Conservation (phyloP, 1,284 basidiomycete genomes). For the Ceraceosorus guamensis region DNA sequence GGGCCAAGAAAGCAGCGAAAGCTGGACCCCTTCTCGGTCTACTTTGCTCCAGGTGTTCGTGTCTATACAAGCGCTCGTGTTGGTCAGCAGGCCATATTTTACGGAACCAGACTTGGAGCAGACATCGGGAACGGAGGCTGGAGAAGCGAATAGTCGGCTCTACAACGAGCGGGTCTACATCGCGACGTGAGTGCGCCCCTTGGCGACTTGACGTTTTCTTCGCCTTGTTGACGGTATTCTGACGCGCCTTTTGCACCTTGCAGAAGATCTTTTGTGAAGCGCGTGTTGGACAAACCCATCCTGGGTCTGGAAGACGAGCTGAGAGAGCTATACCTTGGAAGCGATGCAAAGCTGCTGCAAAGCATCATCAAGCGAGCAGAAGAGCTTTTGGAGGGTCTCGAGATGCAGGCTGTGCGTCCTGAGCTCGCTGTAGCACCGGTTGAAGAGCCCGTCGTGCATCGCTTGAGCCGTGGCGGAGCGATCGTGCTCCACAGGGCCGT, state of each 20-base stretch:
- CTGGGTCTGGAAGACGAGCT: constrained; percentile 68
- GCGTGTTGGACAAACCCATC: constrained; percentile 70
- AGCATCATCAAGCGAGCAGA: background rate
- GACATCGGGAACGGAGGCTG: constrained; percentile 65
- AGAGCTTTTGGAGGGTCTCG: background rate
- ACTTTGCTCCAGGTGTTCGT: constrained; percentile 85
- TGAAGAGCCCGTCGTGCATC: constrained; percentile 53
- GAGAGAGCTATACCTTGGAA: constrained; percentile 59
- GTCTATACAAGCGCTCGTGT: constrained; percentile 83
- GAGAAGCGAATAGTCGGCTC: constrained; percentile 63
- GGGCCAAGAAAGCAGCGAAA: constrained; percentile 51
- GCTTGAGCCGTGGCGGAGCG: constrained; percentile 18
- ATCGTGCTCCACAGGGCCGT: constrained; percentile 21
- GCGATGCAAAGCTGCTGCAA: background rate
- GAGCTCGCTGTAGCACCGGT: constrained; percentile 25
- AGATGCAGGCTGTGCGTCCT: constrained; percentile 10
- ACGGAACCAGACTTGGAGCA: constrained; percentile 27
- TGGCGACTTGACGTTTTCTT: background rate
- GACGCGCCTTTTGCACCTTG: too few relatives aligned
- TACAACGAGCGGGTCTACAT: constrained; percentile 91
- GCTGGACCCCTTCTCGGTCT: constrained; percentile 59
- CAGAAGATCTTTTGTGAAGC: constrained; percentile 69
- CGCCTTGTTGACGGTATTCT: background rate
- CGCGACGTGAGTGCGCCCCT: constrained; percentile 59
- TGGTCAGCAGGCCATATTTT: constrained; percentile 75